Evolutionary conservation across 306 rosid genomes (phyloP).

Genomic region (Delonix regia): DNA sequence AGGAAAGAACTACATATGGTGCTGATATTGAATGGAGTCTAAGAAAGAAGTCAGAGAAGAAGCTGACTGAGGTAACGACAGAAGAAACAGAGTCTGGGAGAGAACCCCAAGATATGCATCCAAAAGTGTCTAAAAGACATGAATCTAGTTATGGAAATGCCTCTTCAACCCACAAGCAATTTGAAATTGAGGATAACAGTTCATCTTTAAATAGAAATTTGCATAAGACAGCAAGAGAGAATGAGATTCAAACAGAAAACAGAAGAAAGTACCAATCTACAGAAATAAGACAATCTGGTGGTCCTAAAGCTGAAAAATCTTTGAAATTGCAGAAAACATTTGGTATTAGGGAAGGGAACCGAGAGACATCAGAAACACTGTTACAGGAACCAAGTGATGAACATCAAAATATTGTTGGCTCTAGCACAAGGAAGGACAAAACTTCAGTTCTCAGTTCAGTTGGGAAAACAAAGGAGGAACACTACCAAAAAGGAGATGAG

Average conservation of each 20-base stretch:
- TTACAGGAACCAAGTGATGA: constrained; percentile 44
- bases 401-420: constrained; percentile 34
- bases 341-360: constrained; percentile 47
- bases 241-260: constrained; percentile 47
- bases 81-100: constrained; percentile 48
- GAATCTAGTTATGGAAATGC: constrained; percentile 48
- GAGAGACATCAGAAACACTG: constrained; percentile 42
- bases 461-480: constrained; percentile 50
- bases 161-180: constrained; percentile 54
- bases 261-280: constrained; percentile 45
- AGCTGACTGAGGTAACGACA: constrained; percentile 42
- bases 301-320: constrained; percentile 41
- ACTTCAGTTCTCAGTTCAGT: constrained; percentile 40
- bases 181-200: constrained; percentile 46
- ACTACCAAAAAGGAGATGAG: constrained; percentile 45
- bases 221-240: constrained; percentile 47
- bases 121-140: constrained; percentile 40
- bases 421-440: constrained; percentile 40
- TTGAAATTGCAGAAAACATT: constrained; percentile 37
- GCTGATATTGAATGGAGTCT: constrained; percentile 54
- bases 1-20: constrained; percentile 38
- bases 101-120: constrained; percentile 48
- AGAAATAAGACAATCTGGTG: constrained; percentile 42
- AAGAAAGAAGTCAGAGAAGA: constrained; percentile 77
- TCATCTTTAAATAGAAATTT: constrained; percentile 41